These are phyloP conservation scores for Pugionium dolabratum DNA, from an alignment of 345 rosid species.

Conservation along the genomic window DNA sequence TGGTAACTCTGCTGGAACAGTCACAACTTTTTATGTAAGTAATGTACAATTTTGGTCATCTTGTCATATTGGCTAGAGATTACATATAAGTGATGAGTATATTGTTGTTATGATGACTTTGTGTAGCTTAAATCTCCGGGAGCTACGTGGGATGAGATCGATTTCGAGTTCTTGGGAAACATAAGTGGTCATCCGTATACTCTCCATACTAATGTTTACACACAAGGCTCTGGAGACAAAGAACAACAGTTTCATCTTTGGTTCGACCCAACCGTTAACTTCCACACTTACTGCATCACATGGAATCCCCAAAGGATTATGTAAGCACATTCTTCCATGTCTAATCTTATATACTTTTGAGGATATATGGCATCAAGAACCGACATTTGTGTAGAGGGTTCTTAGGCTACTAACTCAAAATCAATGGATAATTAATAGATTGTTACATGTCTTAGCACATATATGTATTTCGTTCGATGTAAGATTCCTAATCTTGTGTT, in stretches of 20 bases:
- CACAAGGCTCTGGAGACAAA: constrained; percentile 43
- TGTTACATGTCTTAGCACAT: not conserved
- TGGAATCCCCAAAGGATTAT: constrained; percentile 48
- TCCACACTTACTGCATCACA: constrained; percentile 46
- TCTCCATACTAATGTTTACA: constrained; percentile 49
- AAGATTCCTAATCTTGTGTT: not conserved
- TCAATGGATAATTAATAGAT: not conserved
- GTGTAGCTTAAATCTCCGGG: constrained; percentile 37
- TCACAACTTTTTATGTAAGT: constrained; percentile 52
- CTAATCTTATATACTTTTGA: not conserved
- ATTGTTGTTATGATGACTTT: not conserved
- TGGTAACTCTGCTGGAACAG: constrained; percentile 56
- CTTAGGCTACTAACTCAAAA: not conserved
- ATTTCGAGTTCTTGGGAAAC: constrained; percentile 51
- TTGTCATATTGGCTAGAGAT: not conserved
- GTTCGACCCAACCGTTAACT: constrained; percentile 46
- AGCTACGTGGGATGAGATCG: constrained; percentile 48
- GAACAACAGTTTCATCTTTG: constrained; percentile 50
- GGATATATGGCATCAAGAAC: not conserved
- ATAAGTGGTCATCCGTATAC: constrained; percentile 43
- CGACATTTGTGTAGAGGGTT: not conserved
- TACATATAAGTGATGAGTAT: constrained; percentile 5
- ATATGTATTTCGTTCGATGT: not conserved
- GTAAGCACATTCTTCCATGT: constrained; percentile 18
- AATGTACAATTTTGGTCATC: not conserved